phyloP scores from a whole-genome alignment of 768 basidiomycete genomes.

The Mycena crocata region DNA sequence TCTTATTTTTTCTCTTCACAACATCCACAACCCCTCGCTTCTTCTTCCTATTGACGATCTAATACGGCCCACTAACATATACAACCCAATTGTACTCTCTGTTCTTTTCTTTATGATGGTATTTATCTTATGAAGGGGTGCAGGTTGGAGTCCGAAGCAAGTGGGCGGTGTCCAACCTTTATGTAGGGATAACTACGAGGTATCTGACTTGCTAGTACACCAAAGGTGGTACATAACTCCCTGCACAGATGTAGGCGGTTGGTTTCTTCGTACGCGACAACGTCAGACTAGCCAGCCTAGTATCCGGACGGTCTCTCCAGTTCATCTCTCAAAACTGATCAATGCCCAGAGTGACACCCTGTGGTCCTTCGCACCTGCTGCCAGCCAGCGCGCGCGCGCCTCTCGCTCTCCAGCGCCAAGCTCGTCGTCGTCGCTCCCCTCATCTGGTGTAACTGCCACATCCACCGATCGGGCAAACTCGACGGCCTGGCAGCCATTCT shows the following conservation, averaged over 20 bases:
- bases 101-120: constrained; percentile 18
- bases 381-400: constrained; percentile 69
- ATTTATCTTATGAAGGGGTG: constrained; percentile 1
- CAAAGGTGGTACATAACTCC: background rate
- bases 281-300: too few species aligned
- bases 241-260: constrained; percentile 7
- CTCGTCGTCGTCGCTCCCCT: constrained; percentile 58
- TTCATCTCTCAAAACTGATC: constrained; percentile 58
- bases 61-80: constrained; percentile 14
- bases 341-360: constrained; percentile 80
- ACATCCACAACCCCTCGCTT: background rate
- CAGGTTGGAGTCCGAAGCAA: background rate
- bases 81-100: constrained; percentile 11
- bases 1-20: background rate
- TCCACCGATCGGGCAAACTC: constrained; percentile 66
- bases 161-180: background rate
- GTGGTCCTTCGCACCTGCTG: constrained; percentile 73
- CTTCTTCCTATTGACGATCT: constrained; percentile 10
- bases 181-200: background rate
- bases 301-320: background rate
- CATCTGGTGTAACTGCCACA: constrained; percentile 27
- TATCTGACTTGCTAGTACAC: background rate
- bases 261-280: background rate
- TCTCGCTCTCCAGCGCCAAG: constrained; percentile 57
- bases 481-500: constrained; percentile 78